Percentiles rank a stretch among this genome's conserved stretches.
phyloP scores from a whole-genome alignment of 352 stramenopile species.

The Pythium pectinolyticum region DNA sequence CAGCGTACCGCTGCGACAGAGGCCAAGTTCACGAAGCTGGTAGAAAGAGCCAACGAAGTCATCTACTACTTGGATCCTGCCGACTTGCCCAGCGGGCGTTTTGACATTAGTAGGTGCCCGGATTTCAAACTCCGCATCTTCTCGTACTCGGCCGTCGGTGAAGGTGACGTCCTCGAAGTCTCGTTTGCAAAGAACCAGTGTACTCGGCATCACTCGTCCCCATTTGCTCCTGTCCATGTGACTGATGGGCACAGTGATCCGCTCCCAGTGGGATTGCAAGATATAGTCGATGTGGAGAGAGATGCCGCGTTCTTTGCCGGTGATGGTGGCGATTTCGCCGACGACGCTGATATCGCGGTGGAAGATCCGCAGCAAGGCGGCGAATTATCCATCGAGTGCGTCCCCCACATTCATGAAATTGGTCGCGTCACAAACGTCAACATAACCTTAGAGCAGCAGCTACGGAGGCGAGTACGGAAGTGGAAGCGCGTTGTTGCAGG shows the following conservation, averaged over 20 bases:
- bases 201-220: neutral
- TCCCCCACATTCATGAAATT: neutral
- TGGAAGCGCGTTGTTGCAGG: neutral
- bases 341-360: neutral
- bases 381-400: no score
- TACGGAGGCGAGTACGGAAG: neutral
- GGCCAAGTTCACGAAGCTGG: neutral
- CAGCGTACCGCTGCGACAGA: neutral
- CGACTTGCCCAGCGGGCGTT: neutral
- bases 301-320: neutral
- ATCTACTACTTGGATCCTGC: neutral
- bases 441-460: neutral
- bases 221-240: neutral
- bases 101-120: neutral
- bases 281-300: neutral
- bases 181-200: neutral
- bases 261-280: neutral
- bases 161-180: neutral
- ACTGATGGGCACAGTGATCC: neutral
- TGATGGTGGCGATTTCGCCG: neutral
- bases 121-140: neutral
- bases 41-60: constrained; percentile 4
- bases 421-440: neutral
- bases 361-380: neutral
- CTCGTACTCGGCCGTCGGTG: neutral